Evolutionary conservation across 1,284 basidiomycete genomes (phyloP).

Genomic region (Xerocomus nothofagi): DNA sequence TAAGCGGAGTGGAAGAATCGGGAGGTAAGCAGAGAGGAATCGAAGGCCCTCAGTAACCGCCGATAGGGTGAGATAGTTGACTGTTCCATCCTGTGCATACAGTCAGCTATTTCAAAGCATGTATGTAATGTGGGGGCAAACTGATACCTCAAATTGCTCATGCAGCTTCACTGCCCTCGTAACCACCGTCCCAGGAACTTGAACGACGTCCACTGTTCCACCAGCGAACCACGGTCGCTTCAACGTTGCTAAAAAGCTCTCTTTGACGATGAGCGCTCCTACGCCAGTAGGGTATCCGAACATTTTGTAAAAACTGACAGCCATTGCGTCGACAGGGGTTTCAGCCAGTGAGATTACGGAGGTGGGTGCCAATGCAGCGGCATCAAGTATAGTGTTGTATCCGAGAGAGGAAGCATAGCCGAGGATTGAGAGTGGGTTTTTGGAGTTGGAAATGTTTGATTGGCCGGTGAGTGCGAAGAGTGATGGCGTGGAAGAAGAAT

Average conservation of each 20-base stretch:
- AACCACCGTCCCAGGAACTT: slow-evolving; percentile 69
- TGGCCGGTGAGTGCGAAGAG: slow-evolving; percentile 77
- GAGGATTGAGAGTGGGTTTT: slow-evolving; percentile 55
- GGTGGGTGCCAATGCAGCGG: slow-evolving; percentile 75
- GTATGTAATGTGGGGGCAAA: neutral
- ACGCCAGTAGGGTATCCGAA: slow-evolving; percentile 86
- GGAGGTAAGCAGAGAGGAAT: slow-evolving; percentile 73
- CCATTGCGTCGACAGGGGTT: slow-evolving; percentile 75
- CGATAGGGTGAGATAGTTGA: slow-evolving; percentile 74
- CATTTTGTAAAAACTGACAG: slow-evolving; percentile 86
- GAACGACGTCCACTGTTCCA: slow-evolving; percentile 78
- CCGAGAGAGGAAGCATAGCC: slow-evolving; percentile 65
- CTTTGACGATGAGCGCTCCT: slow-evolving; percentile 75
- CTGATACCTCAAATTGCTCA: slow-evolving; percentile 75
- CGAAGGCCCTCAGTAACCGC: slow-evolving; percentile 74
- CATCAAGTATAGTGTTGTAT: slow-evolving; percentile 74
- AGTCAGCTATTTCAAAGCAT: slow-evolving; percentile 9
- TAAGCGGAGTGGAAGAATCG: slow-evolving; percentile 72
- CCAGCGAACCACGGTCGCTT: slow-evolving; percentile 82
- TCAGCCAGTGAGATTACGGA: slow-evolving; percentile 64
- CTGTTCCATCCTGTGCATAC: slow-evolving; percentile 67
- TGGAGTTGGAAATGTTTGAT: slow-evolving; percentile 76
- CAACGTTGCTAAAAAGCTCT: slow-evolving; percentile 58
- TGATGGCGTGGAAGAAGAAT: slow-evolving; percentile 44
- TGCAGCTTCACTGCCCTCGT: slow-evolving; percentile 59